A percentile compares a stretch with the other conserved stretches of the same genome.
phyloP scores from a whole-genome alignment of 345 rosid genomes.

The Erucastrum elatum region DNA sequence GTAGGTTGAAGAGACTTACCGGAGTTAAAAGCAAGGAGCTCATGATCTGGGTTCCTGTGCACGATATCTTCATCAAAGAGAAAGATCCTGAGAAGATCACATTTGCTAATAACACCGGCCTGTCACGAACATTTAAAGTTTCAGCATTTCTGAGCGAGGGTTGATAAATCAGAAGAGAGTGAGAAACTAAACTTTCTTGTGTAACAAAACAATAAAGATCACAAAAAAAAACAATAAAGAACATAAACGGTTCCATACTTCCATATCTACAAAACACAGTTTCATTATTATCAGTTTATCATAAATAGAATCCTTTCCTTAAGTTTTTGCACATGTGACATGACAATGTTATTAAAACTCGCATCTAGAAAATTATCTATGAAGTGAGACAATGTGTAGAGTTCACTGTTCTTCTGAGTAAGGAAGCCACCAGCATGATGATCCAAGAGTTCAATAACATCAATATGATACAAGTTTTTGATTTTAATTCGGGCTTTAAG shows the following conservation, averaged over 20 bases:
- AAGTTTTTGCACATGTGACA: neutral
- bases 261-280: neutral
- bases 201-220: neutral
- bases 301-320: neutral
- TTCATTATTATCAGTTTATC: neutral
- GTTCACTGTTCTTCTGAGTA: no score
- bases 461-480: no score
- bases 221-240: constrained; percentile 6
- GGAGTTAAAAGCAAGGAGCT: constrained; percentile 67
- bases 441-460: no score
- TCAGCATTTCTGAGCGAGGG: constrained; percentile 42
- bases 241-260: neutral
- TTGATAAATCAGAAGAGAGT: neutral
- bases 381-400: neutral
- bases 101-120: constrained; percentile 49
- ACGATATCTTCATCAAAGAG: constrained; percentile 48
- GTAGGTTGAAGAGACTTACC: constrained; percentile 45
- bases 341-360: neutral
- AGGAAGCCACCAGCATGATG: constrained; percentile 56
- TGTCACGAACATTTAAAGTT: constrained; percentile 53
- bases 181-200: constrained; percentile 12
- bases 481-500: no score
- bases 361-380: neutral
- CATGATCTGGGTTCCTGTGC: constrained; percentile 56
- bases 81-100: constrained; percentile 43